phyloP scores from a whole-genome alignment of 139 green algal genomes.

The Haematococcus lacustris region DNA sequence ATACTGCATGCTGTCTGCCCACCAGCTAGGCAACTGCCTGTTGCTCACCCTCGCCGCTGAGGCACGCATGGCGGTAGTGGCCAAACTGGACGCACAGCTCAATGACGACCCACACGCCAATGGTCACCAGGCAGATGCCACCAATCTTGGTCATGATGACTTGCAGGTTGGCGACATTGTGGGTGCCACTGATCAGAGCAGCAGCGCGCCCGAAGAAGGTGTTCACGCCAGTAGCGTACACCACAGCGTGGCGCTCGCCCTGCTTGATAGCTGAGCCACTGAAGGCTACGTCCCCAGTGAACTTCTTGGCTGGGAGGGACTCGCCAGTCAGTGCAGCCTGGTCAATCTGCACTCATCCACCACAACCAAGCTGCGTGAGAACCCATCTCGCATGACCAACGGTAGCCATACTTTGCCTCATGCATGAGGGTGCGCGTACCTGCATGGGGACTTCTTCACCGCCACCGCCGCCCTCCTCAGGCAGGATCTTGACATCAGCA shows the following conservation, averaged over 20 bases:
- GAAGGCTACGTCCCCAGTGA: slow-evolving; percentile 67
- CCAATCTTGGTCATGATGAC: slow-evolving; percentile 83
- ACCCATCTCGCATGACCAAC: not conserved
- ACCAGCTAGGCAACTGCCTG: no score
- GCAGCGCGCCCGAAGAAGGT: slow-evolving; percentile 87
- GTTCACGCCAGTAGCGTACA: slow-evolving; percentile 71
- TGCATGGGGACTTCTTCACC: slow-evolving; percentile 59
- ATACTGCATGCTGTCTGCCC: no score
- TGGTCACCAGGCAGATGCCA: slow-evolving; percentile 71
- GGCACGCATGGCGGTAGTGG: slow-evolving; percentile 57
- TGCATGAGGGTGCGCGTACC: slow-evolving; percentile 17
- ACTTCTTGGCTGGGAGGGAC: slow-evolving; percentile 79
- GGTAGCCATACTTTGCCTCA: not conserved
- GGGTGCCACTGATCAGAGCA: slow-evolving; percentile 57
- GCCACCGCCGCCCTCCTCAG: slow-evolving; percentile 28
- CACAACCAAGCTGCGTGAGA: not conserved
- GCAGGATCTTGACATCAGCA: slow-evolving; percentile 80
- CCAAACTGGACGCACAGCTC: slow-evolving; percentile 71
- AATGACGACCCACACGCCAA: slow-evolving; percentile 67
- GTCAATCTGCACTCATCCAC: slow-evolving; percentile 46
- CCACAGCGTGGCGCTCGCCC: slow-evolving; percentile 73
- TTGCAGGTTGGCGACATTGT: slow-evolving; percentile 81
- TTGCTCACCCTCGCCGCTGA: slow-evolving; percentile 52
- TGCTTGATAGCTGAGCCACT: slow-evolving; percentile 82
- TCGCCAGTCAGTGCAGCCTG: slow-evolving; percentile 82